A percentile compares a stretch with the other conserved stretches of the same genome.
These are phyloP conservation scores for Plasmodium relictum DNA, from an alignment of 169 alveolate species.

Conservation along the genomic window DNA sequence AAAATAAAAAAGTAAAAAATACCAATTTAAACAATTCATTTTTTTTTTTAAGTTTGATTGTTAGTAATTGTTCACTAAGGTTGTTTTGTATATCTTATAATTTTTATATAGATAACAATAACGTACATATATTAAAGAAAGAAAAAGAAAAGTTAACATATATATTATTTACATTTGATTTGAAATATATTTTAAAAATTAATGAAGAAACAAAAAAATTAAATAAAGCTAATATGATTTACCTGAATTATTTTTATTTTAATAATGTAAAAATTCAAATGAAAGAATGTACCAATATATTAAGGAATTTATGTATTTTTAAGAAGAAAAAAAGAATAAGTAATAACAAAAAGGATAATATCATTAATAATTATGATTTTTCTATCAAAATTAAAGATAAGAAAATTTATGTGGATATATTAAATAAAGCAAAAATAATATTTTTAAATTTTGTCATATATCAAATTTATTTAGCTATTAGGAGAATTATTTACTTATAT, in stretches of 20 bases:
- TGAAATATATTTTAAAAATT: constrained; percentile 17
- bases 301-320: constrained; percentile 8
- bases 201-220: background rate
- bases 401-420: constrained; percentile 16
- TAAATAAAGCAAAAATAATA: constrained; percentile 25
- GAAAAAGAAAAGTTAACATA: background rate
- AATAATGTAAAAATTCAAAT: constrained; percentile 19
- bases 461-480: constrained; percentile 28
- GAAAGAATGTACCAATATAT: background rate
- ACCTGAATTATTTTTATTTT: constrained; percentile 11
- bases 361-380: constrained; percentile 3
- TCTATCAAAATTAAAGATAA: constrained; percentile 8
- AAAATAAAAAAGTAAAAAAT: background rate
- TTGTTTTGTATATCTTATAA: constrained; percentile 16
- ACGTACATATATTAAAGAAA: background rate
- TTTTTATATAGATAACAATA: background rate
- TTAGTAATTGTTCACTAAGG: background rate
- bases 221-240: background rate
- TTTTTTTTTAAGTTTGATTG: constrained; percentile 9
- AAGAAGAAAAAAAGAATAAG: background rate
- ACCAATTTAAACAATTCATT: background rate
- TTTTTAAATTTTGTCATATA: constrained; percentile 31
- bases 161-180: background rate
- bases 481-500: constrained; percentile 16
- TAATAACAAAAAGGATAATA: background rate